Conservation (phyloP, 768 basidiomycete species). For the Terana coerulea region DNA sequence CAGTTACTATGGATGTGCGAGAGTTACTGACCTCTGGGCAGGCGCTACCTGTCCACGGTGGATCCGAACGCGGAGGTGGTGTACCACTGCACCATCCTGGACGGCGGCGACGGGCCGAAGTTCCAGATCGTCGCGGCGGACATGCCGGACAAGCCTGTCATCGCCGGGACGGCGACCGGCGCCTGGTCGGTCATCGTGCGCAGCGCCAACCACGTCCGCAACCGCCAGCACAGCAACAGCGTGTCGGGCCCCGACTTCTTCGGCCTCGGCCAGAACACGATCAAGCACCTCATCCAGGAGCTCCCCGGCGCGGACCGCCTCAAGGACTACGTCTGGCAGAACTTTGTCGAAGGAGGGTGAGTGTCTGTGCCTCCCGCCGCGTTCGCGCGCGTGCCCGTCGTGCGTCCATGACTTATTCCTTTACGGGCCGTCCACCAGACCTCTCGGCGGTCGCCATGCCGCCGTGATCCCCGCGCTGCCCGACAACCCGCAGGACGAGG, state of each 20-base stretch:
- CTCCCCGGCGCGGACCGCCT: conserved; percentile 67
- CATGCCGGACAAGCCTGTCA: conserved; percentile 64
- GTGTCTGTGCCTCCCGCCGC: conserved; percentile 26
- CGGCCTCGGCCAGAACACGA: conserved; percentile 81
- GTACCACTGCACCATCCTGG: conserved; percentile 80
- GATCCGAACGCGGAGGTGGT: conserved; percentile 65
- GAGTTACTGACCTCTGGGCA: conserved; percentile 24
- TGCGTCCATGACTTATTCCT: conserved; percentile 9
- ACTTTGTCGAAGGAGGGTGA: conserved; percentile 83
- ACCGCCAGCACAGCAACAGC: conserved; percentile 80
- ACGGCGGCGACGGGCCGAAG: conserved; percentile 81
- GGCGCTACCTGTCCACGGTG: conserved; percentile 75
- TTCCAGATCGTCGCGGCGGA: conserved; percentile 81
- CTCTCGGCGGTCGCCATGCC: conserved; percentile 77
- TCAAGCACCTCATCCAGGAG: conserved; percentile 89
- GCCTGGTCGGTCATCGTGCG: conserved; percentile 84
- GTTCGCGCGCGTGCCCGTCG: not conserved
- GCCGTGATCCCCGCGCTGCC: conserved; percentile 78
- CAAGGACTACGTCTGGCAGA: conserved; percentile 83
- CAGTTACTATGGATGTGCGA: conserved; percentile 3
- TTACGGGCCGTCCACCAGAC: conserved; percentile 37
- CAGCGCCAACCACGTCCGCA: conserved; percentile 76
- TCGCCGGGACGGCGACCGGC: conserved; percentile 84
- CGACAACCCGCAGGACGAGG: conserved; percentile 33
- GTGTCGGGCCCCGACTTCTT: conserved; percentile 90